These are phyloP conservation scores for Apiotrichum mycotoxinovorans DNA, from an alignment of 1,284 basidiomycete species.

Conservation along the genomic window DNA sequence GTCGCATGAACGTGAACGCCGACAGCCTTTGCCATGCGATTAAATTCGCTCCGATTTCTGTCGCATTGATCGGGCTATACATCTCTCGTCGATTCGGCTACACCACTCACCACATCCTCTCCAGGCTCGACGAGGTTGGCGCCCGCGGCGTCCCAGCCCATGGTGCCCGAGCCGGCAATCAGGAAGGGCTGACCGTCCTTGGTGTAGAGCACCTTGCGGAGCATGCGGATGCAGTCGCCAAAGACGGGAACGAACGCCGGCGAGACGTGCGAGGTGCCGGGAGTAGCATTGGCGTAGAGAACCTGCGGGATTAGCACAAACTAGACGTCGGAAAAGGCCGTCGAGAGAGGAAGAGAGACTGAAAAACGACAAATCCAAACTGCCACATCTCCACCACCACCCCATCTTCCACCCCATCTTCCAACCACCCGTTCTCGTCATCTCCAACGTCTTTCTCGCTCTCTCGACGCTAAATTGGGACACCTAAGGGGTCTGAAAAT, in stretches of 20 bases:
- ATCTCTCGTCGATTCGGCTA: background rate
- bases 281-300: slow-evolving; percentile 52
- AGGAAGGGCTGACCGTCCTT: slow-evolving; percentile 72
- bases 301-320: slow-evolving; percentile 30
- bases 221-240: slow-evolving; percentile 84
- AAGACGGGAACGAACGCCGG: slow-evolving; percentile 86
- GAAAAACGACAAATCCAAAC: too few relatives aligned
- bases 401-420: background rate
- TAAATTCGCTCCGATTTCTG: too few relatives aligned
- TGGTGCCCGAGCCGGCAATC: slow-evolving; percentile 87
- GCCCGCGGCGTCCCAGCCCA: slow-evolving; percentile 76
- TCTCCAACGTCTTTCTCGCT: background rate
- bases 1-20: too few relatives aligned
- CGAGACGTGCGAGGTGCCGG: slow-evolving; percentile 85
- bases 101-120: slow-evolving; percentile 68
- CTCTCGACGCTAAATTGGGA: background rate
- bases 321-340: background rate
- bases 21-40: background rate
- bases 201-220: slow-evolving; percentile 73
- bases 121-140: slow-evolving; percentile 76
- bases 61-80: too few relatives aligned
- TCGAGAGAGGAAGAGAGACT: background rate
- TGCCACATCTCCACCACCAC: background rate
- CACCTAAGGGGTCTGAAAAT: slow-evolving; percentile 28
- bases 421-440: background rate